phyloP scores from a whole-genome alignment of 768 basidiomycete genomes.

The Suillus bovinus region DNA sequence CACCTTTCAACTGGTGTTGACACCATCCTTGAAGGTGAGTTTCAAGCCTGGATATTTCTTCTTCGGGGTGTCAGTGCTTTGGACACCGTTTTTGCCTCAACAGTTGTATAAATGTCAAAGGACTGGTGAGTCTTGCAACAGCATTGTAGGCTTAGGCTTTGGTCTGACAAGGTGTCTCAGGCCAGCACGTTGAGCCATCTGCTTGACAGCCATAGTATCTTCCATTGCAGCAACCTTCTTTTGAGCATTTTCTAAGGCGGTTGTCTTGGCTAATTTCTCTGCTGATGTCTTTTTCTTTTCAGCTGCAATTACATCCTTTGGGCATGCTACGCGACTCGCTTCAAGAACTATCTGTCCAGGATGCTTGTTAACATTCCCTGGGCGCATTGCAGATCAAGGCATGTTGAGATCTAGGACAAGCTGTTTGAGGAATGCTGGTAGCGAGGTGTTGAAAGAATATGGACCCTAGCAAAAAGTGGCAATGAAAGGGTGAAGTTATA shows the following conservation, averaged over 20 bases:
- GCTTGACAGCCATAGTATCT: slow-evolving; percentile 1
- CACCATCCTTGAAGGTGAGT: slow-evolving; percentile 1
- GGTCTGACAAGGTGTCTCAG: background rate
- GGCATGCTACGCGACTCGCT: background rate
- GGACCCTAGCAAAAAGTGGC: background rate
- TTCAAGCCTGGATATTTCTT: slow-evolving; percentile 1
- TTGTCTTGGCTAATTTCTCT: background rate
- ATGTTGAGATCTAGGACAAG: background rate
- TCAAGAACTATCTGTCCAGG: background rate
- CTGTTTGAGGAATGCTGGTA: background rate
- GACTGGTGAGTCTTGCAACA: background rate
- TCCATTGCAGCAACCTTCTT: background rate
- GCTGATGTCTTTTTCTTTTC: background rate
- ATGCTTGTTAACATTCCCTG: background rate
- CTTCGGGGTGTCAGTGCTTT: background rate
- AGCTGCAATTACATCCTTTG: background rate
- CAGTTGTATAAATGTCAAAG: background rate
- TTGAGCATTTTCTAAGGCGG: background rate
- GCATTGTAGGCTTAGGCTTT: background rate
- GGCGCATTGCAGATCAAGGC: background rate
- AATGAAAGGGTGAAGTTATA: background rate
- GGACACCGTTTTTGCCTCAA: background rate
- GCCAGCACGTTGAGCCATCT: background rate
- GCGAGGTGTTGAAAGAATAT: background rate
- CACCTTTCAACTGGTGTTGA: background rate